phyloP scores from a whole-genome alignment of 2,329 filamentous ascomycete genomes.

The Colletotrichum horii region DNA sequence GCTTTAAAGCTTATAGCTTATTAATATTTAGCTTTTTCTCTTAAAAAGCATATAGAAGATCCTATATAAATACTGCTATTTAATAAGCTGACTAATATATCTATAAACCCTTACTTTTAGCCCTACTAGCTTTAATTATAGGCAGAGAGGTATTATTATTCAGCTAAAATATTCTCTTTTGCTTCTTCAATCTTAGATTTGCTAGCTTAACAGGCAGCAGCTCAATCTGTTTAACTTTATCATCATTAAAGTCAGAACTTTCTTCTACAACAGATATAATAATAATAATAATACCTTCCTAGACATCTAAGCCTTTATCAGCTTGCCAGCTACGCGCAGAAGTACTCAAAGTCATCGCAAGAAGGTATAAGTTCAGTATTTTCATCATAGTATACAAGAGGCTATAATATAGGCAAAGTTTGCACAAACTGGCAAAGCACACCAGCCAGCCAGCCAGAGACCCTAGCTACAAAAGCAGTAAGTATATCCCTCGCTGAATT shows the following conservation, averaged over 20 bases:
- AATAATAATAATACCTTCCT: too few relatives aligned
- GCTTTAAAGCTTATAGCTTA: not conserved
- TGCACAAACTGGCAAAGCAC: not conserved
- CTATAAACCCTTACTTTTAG: not conserved
- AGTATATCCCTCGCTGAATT: not conserved
- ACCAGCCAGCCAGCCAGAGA: not conserved
- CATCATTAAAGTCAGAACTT: too few relatives aligned
- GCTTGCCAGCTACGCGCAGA: too few relatives aligned
- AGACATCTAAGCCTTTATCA: too few relatives aligned
- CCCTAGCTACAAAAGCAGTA: not conserved
- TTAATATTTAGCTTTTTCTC: too few relatives aligned
- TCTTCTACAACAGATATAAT: too few relatives aligned
- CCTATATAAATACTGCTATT: not conserved
- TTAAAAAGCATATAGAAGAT: too few relatives aligned
- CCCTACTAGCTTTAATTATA: not conserved
- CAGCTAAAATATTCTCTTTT: too few relatives aligned
- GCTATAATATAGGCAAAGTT: not conserved
- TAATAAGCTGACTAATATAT: not conserved
- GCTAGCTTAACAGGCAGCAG: too few relatives aligned
- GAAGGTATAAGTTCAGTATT: not conserved
- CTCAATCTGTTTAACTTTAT: too few relatives aligned
- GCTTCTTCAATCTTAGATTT: too few relatives aligned
- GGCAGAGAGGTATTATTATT: too few relatives aligned
- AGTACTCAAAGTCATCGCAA: not conserved
- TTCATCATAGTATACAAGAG: not conserved